Evolutionary conservation across 257 asterid species (phyloP).

Genomic region (Galeopsis tetrahit): DNA sequence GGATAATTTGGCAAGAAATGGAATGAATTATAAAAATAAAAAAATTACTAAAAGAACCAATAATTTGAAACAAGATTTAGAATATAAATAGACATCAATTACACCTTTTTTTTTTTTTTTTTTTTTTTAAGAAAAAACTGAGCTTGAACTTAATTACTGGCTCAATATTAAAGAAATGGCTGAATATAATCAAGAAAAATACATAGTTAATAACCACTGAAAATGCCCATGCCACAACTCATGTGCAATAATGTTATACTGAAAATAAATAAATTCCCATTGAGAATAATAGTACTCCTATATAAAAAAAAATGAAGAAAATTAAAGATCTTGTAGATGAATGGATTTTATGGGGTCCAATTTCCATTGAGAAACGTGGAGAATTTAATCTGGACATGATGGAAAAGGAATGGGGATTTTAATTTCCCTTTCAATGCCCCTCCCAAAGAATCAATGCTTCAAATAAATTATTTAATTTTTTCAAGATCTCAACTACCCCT

Average conservation of each 20-base stretch:
- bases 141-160: neutral
- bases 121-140: neutral
- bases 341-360: constrained; percentile 46
- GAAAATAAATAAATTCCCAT: neutral
- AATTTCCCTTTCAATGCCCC: constrained; percentile 25
- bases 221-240: constrained; percentile 30
- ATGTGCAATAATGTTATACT: constrained; percentile 4
- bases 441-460: constrained; percentile 24
- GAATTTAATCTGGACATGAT: constrained; percentile 44
- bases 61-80: no score
- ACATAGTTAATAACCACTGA: constrained; percentile 7
- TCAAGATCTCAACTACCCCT: constrained; percentile 41
- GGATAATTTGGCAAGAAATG: no score
- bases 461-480: constrained; percentile 28
- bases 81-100: no score
- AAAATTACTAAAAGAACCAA: no score
- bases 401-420: constrained; percentile 35
- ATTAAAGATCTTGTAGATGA: neutral
- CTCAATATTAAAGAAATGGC: no score
- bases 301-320: neutral
- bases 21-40: no score
- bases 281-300: neutral
- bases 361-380: constrained; percentile 46
- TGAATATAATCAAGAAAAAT: neutral
- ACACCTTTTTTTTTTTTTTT: no score